Conservation (phyloP, 148 eudicot genomes). For the Agrostemma githago region DNA sequence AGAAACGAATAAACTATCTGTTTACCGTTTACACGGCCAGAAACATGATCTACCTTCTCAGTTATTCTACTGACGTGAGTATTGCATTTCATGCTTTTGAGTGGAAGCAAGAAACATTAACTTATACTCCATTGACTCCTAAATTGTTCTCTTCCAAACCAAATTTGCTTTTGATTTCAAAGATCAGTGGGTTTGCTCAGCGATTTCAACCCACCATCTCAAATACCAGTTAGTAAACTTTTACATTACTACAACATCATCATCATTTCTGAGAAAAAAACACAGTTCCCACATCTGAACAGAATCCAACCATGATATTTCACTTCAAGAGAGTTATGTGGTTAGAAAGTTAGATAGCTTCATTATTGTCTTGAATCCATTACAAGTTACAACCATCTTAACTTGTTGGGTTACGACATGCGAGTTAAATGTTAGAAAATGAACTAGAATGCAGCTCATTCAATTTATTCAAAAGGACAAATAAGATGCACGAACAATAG, state of each 20-base stretch:
- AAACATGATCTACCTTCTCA: neutral
- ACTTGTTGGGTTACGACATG: neutral
- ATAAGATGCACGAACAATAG: neutral
- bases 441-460: too few species aligned
- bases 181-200: constrained; percentile 1
- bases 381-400: neutral
- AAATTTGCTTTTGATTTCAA: neutral
- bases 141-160: neutral
- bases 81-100: constrained; percentile 3
- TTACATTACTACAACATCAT: neutral
- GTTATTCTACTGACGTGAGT: neutral
- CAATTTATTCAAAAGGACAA: neutral
- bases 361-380: neutral
- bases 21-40: neutral
- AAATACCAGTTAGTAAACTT: neutral
- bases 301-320: neutral
- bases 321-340: neutral
- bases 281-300: neutral
- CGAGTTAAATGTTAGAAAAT: too few species aligned
- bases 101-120: constrained; percentile 15
- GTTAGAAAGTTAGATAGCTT: neutral
- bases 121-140: constrained; percentile 6
- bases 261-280: neutral
- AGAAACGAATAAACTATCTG: neutral
- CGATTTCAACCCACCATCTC: constrained; percentile 12